Base-by-base conservation (phyloP, 495 filamentous ascomycete species). In the Penicillium manginii region DNA sequence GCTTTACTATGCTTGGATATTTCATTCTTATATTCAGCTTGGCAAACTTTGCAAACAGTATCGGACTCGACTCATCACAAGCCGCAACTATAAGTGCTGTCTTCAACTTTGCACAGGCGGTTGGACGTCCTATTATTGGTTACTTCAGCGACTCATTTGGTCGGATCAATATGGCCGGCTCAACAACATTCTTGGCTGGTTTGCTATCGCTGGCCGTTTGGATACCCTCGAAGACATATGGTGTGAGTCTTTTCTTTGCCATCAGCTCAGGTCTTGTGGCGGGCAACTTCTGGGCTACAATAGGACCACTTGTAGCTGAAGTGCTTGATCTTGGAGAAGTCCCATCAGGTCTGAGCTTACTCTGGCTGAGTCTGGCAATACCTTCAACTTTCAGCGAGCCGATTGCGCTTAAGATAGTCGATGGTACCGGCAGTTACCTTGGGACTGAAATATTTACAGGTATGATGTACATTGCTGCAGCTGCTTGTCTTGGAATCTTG, bases 121-220 rank as follows among this genome's bases (percentile, higher is more conserved):
- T 90, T 52, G 88, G 88, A 15, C 75, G 90, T 11, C 89, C 88
- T 4, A 65, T 83, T 2, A 86, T 92, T 22, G 90, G 91, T 0
- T 72, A 86, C 23, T 78, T 83, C 23, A 88, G 86, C 54, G 91
- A 93, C 66, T 62, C 61, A 17, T 73, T 83, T 51, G 89, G 90
- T 0, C 76, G 87, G 29, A 70, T 91, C 42, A 86, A 91, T 57
- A 77, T 87, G 32, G 83, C 89, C 10, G 77, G 76, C 3, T 51
- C 80, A 0, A 80, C 85, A 50, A 88, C 86, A 0, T 66, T 88
- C 17, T 59, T 85, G 9, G 82, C 81, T 12, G 85, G 83, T 4
- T 31, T 91, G 7, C 72, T 83, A 9, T 79, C 81, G 40, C 81
- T 92, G 50, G 81, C 84, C 17, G 70, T 92, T 4, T 93, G 90